Base-by-base conservation (phyloP, 2,329 filamentous ascomycete genomes). In the Arthrobotrys megalospora region DNA sequence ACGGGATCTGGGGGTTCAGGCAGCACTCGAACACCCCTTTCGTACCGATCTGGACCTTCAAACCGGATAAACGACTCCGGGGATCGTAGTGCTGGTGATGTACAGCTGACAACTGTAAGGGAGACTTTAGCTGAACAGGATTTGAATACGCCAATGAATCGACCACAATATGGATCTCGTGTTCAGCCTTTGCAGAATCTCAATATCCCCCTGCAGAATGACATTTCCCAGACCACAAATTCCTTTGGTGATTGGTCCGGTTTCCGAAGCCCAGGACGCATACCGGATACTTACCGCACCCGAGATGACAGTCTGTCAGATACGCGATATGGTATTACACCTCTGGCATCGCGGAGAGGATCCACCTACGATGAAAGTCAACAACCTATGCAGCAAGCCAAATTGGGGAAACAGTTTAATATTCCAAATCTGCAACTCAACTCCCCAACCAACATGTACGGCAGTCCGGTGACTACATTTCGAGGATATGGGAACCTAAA, bases 401-500 rank as follows among this genome's bases (percentile, higher is more conserved):
- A 38, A 24, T 41, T 43, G 4, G 19, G 55, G 7, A 60, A 60
- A 43, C 8, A 41, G 8, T 7, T 60, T 11, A 43, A 60, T 3
- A 14, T 60, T 43, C 55, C 55, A 14, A 60, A 43, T 28, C 5
- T 60, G n/a, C 36, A 28, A 28, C 36, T 60, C 2, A 43, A 28
- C 24, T 43, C 11, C 0, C 55, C 24, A 11, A 19, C 19, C 6
- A 24, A 36, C 8, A n/a, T 43, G 34, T 58, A 21, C 14, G 6
- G 36, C 19, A 43, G 14, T 8, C 36, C 36, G 8, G 6, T n/a
- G 19, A 28, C 24, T 11, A 60, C 55, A 6, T 45, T 53, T 6
- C 32, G 47, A 21, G 55, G 67, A n/a, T 63, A 71, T 21, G 67
- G 45, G 5, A 64, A 43, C 14, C 11, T 71, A 11, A 64, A 71